Conservation (phyloP, 2,329 filamentous ascomycete genomes). For the Xylaria sp. region DNA sequence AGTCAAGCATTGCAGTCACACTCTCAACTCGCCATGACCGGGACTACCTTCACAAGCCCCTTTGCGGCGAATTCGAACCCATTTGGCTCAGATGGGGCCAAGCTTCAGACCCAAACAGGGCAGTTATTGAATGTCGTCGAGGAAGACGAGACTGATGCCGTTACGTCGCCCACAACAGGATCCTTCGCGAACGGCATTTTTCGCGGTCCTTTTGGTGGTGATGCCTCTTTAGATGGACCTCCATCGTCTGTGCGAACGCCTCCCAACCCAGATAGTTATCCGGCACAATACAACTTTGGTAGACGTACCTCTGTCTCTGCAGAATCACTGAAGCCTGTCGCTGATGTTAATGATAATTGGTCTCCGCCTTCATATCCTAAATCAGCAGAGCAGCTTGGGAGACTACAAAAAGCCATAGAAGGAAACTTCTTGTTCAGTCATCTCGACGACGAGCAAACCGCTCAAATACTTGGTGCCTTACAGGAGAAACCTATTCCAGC, state of each 20-base stretch:
- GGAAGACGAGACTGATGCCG: slow-evolving; percentile 81
- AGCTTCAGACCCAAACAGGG: slow-evolving; percentile 40
- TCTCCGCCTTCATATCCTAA: slow-evolving; percentile 87
- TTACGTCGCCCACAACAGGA: slow-evolving; percentile 77
- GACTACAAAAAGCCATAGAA: slow-evolving; percentile 83
- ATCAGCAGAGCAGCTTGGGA: slow-evolving; percentile 79
- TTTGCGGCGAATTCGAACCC: slow-evolving; percentile 76
- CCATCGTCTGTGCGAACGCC: slow-evolving; percentile 58
- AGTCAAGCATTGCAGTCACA: slow-evolving; percentile 47
- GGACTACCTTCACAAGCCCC: slow-evolving; percentile 79
- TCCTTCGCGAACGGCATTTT: slow-evolving; percentile 63
- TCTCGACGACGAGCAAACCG: slow-evolving; percentile 90
- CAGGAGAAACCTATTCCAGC: slow-evolving; percentile 96
- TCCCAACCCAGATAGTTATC: slow-evolving; percentile 75
- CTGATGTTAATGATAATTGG: slow-evolving; percentile 88
- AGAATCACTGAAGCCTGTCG: slow-evolving; percentile 91
- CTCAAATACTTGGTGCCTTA: slow-evolving; percentile 87
- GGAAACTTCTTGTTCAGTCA: slow-evolving; percentile 95
- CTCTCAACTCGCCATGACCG: slow-evolving; percentile 69
- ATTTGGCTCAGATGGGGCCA: slow-evolving; percentile 67
- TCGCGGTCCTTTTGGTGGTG: slow-evolving; percentile 64
- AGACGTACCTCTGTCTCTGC: slow-evolving; percentile 96
- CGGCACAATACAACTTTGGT: slow-evolving; percentile 91
- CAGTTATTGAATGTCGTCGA: slow-evolving; percentile 73
- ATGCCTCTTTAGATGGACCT: slow-evolving; percentile 56